phyloP scores from a whole-genome alignment of 148 eudicot genomes.

The Cornus suecica region DNA sequence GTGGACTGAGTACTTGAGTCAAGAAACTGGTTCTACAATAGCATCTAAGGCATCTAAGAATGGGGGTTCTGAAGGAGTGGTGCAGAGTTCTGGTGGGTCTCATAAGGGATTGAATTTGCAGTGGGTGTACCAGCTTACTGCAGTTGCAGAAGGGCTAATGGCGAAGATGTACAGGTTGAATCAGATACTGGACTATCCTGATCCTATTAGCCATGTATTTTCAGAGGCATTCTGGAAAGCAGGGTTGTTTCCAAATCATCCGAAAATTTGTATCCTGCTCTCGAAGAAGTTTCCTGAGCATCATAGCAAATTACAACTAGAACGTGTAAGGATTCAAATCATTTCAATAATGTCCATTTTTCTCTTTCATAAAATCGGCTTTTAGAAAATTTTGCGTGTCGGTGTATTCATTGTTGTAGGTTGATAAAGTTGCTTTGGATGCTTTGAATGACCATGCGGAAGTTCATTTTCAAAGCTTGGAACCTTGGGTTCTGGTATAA shows the following conservation, averaged over 20 bases:
- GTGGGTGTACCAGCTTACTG: conserved; percentile 86
- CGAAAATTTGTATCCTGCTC: conserved; percentile 77
- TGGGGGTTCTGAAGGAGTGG: conserved; percentile 49
- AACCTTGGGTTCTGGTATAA: conserved; percentile 94
- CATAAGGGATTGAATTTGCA: conserved; percentile 89
- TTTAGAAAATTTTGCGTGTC: conserved; percentile 5
- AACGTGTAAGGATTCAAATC: conserved; percentile 57
- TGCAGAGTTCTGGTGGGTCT: conserved; percentile 53
- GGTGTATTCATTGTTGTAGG: conserved; percentile 37
- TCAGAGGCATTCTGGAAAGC: conserved; percentile 95
- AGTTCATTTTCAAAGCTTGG: conserved; percentile 83
- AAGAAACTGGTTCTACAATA: conserved; percentile 42
- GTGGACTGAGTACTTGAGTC: conserved; percentile 55
- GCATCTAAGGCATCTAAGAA: conserved; percentile 41
- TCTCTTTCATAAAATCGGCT: conserved; percentile 11
- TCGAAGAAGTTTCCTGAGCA: conserved; percentile 95
- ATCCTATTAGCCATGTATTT: conserved; percentile 57
- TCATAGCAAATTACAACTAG: conserved; percentile 83
- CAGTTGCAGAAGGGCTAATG: conserved; percentile 94
- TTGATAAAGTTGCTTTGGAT: conserved; percentile 88
- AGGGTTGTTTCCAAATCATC: conserved; percentile 79
- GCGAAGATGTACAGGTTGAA: conserved; percentile 91
- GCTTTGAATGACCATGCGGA: conserved; percentile 82
- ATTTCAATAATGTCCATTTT: not conserved
- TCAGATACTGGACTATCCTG: conserved; percentile 91